Evolutionary conservation across 441 rosid species (phyloP).

Genomic region (Euphorbia celastroides): DNA sequence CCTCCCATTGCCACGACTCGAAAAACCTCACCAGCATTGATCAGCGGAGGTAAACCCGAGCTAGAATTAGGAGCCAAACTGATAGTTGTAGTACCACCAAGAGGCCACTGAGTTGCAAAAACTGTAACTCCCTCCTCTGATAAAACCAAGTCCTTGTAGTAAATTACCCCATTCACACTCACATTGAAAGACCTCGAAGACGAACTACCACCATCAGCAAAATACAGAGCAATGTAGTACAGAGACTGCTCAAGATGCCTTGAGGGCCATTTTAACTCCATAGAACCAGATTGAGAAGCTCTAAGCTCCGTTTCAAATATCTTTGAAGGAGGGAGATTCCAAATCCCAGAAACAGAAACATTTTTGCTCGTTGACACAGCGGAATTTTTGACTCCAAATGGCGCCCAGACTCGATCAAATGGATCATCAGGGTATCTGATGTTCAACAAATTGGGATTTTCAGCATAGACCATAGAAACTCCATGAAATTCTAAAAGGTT

Average conservation of each 20-base stretch:
- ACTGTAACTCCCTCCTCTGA: constrained; percentile 53
- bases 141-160: constrained; percentile 51
- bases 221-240: constrained; percentile 73
- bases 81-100: constrained; percentile 49
- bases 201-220: constrained; percentile 53
- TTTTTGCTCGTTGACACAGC: constrained; percentile 38
- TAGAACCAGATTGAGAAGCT: constrained; percentile 22
- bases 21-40: constrained; percentile 84
- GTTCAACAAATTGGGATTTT: neutral
- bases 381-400: constrained; percentile 29
- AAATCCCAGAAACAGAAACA: constrained; percentile 61
- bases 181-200: constrained; percentile 45
- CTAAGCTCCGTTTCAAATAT: constrained; percentile 59
- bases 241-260: constrained; percentile 31
- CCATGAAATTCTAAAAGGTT: too few species aligned
- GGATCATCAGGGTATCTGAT: constrained; percentile 77
- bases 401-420: constrained; percentile 79
- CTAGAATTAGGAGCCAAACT: constrained; percentile 47
- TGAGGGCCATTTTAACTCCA: constrained; percentile 73
- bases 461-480: neutral
- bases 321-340: constrained; percentile 80
- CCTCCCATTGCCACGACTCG: constrained; percentile 41
- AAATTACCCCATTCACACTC: constrained; percentile 49
- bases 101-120: constrained; percentile 65
- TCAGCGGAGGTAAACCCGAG: constrained; percentile 50